Base-by-base conservation (phyloP, 2,329 filamentous ascomycete genomes). In the Chrysosporium keratinophilum region DNA sequence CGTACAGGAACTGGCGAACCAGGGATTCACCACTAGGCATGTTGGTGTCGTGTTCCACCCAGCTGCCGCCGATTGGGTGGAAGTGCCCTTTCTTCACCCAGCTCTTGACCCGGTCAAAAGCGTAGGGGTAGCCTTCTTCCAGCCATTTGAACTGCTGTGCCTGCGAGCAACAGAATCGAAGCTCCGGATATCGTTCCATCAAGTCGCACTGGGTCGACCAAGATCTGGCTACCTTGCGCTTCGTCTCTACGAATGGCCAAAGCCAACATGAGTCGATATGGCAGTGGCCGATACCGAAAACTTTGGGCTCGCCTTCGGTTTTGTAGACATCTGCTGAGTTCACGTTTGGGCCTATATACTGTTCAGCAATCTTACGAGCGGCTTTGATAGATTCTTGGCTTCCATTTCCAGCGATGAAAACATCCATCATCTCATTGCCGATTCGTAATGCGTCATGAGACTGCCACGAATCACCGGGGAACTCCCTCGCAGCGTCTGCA, bases 91-190 rank as follows among this genome's bases (percentile, higher is more conserved):
- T 83, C 69, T 88, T 88, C 57, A 97, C 85, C 77, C 95, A 95
- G 53, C 79, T 75, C 74, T 94, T 95, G 60, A 98, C 91, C 14
- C 91, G 84, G 61, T 94, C 85, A 67, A 88, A 97, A 1, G 88
- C 85, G 40, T 83, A 83, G 0, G 93, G 91, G 65, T 98, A 98
- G 60, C 88, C 76, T 61, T 86, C 75, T 72, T 97, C 89, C 31
- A 97, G 78, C 93, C 93, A 98, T 70, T 96, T 96, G 77, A 88
- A 98, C 68, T 98, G 93, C 67, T 98, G 93, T 15, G 91, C 93
- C 67, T 95, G 89, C 0, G 90, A 96, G 65, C 86, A 89, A 51
- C 86, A 83, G 74, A 98, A 98, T 45, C 88, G 83, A 64, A 95
- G 84, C 72, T 98, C 93, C 0, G 90, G 88, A 60, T 97, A 98